Evolutionary conservation across 2,329 filamentous ascomycete genomes (phyloP), one percentile per base, ranked within the genome.

Genomic region (Lizonia empirigonia): DNA sequence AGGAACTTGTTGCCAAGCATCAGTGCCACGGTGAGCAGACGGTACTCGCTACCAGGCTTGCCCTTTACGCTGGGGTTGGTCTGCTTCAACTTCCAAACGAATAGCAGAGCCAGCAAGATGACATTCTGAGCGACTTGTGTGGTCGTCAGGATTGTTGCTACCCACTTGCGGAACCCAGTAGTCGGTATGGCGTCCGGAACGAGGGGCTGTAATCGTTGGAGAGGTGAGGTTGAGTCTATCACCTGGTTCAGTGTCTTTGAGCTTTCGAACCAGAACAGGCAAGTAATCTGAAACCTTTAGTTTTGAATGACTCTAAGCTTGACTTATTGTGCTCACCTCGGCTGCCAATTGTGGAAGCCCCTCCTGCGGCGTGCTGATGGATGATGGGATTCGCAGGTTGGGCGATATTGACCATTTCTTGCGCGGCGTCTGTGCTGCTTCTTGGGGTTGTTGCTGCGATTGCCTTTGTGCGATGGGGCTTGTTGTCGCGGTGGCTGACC

Each of bases 1-100:
- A 99, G 78, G 71, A 97, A 99, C 78, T 99, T 99, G 74, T 99
- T 99, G 55, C 92, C 93, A 53, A 99, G 80, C 94, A 99, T 99
- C 60, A 99, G 78, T 19, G 94, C 94, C 39, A 97, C 92, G 0
- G 94, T 97, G 66, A 97, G 80, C 19, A 99, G 78, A 15, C 94
- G 82, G 69, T 94, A 97, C 72, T 97, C 94, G 72, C 94, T 99
- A 5, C 94, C 94, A 18, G 87, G 87, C 65, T 93, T 93, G 32
- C 94, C 94, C 69, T 92, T 91, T 15, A 97, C 93, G 3, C 82
- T 85, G 0, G 91, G 90, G 63, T 96, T 97, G 58, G 89, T 87
- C 71, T 88, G 90, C 78, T 97, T 97, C 58, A 99, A 76, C 37
- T 93, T 84, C 74, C 97, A 95, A 59, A 99, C 89, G 77, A 97